Conservation (phyloP, 2,329 filamentous ascomycete species). For the Verticillium alfalfae region DNA sequence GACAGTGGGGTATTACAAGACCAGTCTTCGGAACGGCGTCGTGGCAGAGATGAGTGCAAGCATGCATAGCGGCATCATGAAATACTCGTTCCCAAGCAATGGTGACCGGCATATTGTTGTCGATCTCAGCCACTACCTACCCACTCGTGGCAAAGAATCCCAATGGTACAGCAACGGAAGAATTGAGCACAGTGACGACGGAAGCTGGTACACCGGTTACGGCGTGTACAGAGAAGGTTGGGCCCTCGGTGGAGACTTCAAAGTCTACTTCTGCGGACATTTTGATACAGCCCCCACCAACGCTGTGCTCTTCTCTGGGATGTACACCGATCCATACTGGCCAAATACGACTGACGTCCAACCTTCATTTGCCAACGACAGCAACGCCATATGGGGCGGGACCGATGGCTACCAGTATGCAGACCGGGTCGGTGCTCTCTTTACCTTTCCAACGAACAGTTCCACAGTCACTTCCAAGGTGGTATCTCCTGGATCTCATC, state of each 20-base stretch:
- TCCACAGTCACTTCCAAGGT: constrained; percentile 40
- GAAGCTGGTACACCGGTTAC: constrained; percentile 36
- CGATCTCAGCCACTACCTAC: constrained; percentile 43
- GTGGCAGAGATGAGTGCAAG: constrained; percentile 41
- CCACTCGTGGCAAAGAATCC: constrained; percentile 28
- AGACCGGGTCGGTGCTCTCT: constrained; percentile 45
- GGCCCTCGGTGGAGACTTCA: constrained; percentile 34
- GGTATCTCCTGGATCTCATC: constrained; percentile 42
- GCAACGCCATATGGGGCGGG: constrained; percentile 45
- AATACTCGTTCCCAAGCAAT: constrained; percentile 40
- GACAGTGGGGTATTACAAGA: constrained; percentile 48
- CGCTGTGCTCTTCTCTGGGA: constrained; percentile 30
- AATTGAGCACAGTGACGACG: constrained; percentile 28
- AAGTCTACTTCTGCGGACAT: constrained; percentile 36
- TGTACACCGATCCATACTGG: constrained; percentile 39
- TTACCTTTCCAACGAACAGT: constrained; percentile 32
- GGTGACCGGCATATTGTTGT: constrained; percentile 35
- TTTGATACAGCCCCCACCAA: constrained; percentile 28
- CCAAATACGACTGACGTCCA: constrained; percentile 21
- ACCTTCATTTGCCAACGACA: constrained; percentile 40
- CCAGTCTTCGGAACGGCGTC: constrained; percentile 41
- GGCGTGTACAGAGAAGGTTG: constrained; percentile 40
- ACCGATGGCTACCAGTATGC: constrained; percentile 44
- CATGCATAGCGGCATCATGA: constrained; percentile 43
- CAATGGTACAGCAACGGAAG: constrained; percentile 36